Percentiles rank a stretch among this genome's conserved stretches.
Evolutionary conservation across 495 filamentous ascomycete species (phyloP).

Genomic region (Penicillium fimorum): DNA sequence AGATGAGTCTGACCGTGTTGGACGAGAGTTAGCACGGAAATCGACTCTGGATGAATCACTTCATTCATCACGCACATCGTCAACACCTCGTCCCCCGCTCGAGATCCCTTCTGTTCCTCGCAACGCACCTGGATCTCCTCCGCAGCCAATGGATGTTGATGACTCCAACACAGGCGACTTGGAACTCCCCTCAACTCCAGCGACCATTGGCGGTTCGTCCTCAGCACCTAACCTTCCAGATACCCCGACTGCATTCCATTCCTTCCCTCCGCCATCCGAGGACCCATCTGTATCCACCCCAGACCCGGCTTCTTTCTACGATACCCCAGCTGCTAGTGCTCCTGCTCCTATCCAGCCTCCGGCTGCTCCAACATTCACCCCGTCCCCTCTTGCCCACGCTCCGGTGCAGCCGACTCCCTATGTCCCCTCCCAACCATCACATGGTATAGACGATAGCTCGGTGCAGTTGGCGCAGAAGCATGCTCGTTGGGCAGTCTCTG

Average conservation of each 20-base stretch:
- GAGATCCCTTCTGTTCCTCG: conserved; percentile 28
- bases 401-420: conserved; percentile 22
- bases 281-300: conserved; percentile 28
- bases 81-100: conserved; percentile 31
- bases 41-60: conserved; percentile 49
- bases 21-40: conserved; percentile 34
- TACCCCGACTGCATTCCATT: conserved; percentile 44
- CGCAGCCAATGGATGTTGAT: conserved; percentile 23
- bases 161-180: conserved; percentile 19
- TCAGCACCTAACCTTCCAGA: conserved; percentile 39
- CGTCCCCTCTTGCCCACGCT: conserved; percentile 16
- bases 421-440: conserved; percentile 25
- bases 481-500: conserved; percentile 95
- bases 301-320: conserved; percentile 37
- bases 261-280: conserved; percentile 45
- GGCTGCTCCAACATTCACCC: conserved; percentile 22
- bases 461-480: conserved; percentile 87
- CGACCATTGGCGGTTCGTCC: conserved; percentile 29
- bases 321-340: conserved; percentile 18
- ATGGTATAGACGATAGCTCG: conserved; percentile 65
- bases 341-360: conserved; percentile 23
- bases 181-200: conserved; percentile 44
- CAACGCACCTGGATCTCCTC: conserved; percentile 21
- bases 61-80: conserved; percentile 50
- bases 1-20: conserved; percentile 46